Conservation (phyloP, 2,329 filamentous ascomycete species). For the Bertia moriformis region DNA sequence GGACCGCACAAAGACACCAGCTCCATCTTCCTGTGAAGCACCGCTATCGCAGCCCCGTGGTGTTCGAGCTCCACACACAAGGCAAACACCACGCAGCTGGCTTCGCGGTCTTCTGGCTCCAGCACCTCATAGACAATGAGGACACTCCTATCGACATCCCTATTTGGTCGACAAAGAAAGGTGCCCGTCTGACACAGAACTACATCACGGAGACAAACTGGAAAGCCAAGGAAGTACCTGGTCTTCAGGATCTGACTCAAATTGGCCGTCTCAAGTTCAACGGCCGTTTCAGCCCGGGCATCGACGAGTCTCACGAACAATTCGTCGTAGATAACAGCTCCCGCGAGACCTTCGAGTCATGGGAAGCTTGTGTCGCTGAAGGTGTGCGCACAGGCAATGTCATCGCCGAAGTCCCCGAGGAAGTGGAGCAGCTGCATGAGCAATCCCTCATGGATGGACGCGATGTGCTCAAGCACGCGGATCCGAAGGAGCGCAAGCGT, state of each 20-base stretch:
- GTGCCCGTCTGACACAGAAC: constrained; percentile 50
- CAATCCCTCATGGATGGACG: constrained; percentile 45
- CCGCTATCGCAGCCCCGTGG: constrained; percentile 53
- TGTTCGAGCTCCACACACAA: constrained; percentile 51
- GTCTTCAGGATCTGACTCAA: constrained; percentile 44
- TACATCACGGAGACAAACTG: constrained; percentile 53
- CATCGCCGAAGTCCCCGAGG: constrained; percentile 43
- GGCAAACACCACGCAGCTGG: constrained; percentile 44
- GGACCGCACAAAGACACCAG: constrained; percentile 7
- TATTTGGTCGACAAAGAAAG: constrained; percentile 51
- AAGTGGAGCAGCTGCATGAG: constrained; percentile 46
- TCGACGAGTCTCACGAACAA: constrained; percentile 47
- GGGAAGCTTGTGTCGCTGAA: constrained; percentile 55
- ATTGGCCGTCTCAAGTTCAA: constrained; percentile 52
- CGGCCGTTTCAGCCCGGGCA: constrained; percentile 52
- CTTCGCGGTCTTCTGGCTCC: constrained; percentile 54
- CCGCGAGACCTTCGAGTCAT: constrained; percentile 58
- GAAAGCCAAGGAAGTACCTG: constrained; percentile 28
- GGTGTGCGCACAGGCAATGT: constrained; percentile 45
- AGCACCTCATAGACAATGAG: constrained; percentile 55
- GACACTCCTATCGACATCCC: constrained; percentile 49
- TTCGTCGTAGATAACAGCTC: constrained; percentile 55
- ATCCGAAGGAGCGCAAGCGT: constrained; percentile 39
- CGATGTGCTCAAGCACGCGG: constrained; percentile 44
- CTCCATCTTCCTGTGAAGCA: constrained; percentile 54